Percentiles rank a stretch among this genome's conserved stretches.
phyloP scores from a whole-genome alignment of 2,329 filamentous ascomycete species.

The Neurospora sp. region DNA sequence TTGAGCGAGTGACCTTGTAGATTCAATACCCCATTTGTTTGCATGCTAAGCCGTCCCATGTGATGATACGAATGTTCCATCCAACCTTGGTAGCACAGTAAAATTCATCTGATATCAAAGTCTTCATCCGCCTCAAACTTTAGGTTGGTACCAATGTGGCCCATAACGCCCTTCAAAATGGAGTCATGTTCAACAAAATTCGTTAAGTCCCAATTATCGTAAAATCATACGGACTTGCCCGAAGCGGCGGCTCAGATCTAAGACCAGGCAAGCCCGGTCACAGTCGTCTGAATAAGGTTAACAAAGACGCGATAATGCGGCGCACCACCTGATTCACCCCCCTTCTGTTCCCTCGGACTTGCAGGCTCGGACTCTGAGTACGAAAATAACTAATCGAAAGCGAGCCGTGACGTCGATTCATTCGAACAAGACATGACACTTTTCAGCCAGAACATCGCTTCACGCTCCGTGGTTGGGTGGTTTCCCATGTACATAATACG shows the following conservation, averaged over 20 bases:
- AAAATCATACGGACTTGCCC: background rate
- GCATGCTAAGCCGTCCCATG: background rate
- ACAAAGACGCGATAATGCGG: conserved; percentile 5
- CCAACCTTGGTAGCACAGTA: too few relatives aligned
- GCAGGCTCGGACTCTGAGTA: background rate
- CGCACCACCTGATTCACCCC: background rate
- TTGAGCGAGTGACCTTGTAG: background rate
- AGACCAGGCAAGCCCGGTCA: background rate
- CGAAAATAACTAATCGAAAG: background rate
- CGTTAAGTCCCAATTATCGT: background rate
- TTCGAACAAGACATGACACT: background rate
- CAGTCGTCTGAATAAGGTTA: conserved; percentile 21
- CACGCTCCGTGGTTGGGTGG: background rate
- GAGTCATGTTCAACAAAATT: background rate
- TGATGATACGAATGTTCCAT: background rate
- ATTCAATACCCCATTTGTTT: background rate
- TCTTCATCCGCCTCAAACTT: background rate
- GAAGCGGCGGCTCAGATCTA: too few relatives aligned
- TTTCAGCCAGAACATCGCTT: background rate
- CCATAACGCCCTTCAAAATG: background rate
- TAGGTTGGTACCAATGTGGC: background rate
- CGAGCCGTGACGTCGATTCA: background rate
- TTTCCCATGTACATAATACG: background rate
- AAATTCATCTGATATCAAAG: background rate
- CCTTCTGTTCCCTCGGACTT: background rate